A percentile compares a stretch with the other conserved stretches of the same genome.
Evolutionary conservation across 2,329 filamentous ascomycete species (phyloP).

Genomic region (Pseudogymnoascus sp.): DNA sequence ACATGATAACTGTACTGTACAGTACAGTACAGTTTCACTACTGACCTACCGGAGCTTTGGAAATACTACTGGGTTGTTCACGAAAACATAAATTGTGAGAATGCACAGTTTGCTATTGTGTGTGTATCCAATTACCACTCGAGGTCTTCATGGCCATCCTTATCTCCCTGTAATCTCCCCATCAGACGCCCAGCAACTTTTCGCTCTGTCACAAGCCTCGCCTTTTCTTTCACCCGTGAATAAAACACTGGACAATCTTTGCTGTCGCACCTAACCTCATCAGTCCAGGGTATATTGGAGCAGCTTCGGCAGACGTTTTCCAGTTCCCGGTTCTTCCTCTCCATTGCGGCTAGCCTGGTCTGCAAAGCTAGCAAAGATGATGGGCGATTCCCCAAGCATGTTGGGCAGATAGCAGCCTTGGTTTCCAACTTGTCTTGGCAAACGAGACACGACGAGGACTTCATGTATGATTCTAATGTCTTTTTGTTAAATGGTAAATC

Average conservation of each 20-base stretch:
- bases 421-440: constrained; percentile 48
- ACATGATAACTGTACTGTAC: neutral
- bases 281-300: constrained; percentile 61
- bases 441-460: constrained; percentile 67
- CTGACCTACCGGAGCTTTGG: neutral
- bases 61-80: neutral
- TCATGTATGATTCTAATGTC: constrained; percentile 94
- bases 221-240: constrained; percentile 57
- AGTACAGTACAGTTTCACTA: too few relatives aligned
- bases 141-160: constrained; percentile 19
- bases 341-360: constrained; percentile 51
- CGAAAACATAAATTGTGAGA: neutral
- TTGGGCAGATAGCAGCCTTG: constrained; percentile 46
- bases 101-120: neutral
- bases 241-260: constrained; percentile 93
- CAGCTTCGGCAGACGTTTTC: constrained; percentile 72
- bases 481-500: constrained; percentile 39
- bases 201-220: constrained; percentile 34
- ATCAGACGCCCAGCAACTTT: constrained; percentile 35
- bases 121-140: constrained; percentile 22
- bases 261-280: constrained; percentile 80
- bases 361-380: constrained; percentile 58
- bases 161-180: constrained; percentile 31
- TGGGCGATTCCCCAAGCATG: constrained; percentile 48
- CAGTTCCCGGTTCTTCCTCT: constrained; percentile 57